These are phyloP conservation scores for Beauveria caledonica DNA, from an alignment of 2,329 filamentous ascomycete genomes.

Conservation along the genomic window DNA sequence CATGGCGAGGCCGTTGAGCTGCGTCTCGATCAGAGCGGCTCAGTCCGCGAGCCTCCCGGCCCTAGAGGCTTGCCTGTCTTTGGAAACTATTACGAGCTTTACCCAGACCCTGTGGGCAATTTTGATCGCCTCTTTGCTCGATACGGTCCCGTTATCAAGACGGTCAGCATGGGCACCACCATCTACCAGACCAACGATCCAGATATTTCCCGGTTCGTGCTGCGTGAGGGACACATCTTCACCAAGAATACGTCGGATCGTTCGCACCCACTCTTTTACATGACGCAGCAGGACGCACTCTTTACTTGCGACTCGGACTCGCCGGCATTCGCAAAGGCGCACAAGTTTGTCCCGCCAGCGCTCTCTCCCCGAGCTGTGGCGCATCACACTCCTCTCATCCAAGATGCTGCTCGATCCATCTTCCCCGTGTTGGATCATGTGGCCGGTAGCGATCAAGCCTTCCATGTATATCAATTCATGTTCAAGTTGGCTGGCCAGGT, in stretches of 20 bases:
- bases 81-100: constrained; percentile 41
- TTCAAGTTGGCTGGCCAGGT: constrained; percentile 32
- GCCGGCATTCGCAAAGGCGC: constrained; percentile 35
- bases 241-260: constrained; percentile 39
- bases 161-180: constrained; percentile 36
- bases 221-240: constrained; percentile 36
- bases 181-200: constrained; percentile 39
- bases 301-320: constrained; percentile 38
- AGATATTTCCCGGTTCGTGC: constrained; percentile 29
- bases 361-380: constrained; percentile 46
- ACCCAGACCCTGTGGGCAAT: constrained; percentile 43
- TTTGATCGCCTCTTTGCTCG: constrained; percentile 38
- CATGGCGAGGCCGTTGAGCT: neutral
- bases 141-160: constrained; percentile 39
- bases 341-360: constrained; percentile 49
- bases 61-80: constrained; percentile 33
- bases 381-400: constrained; percentile 48
- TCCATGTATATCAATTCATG: constrained; percentile 36
- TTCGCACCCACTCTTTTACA: constrained; percentile 32
- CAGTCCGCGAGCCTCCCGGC: constrained; percentile 36
- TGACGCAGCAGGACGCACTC: constrained; percentile 27
- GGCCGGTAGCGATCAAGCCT: constrained; percentile 33
- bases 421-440: constrained; percentile 38
- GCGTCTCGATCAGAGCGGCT: neutral
- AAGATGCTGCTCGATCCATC: constrained; percentile 36